Percentiles rank a stretch among this genome's conserved stretches.
Conservation (phyloP, 2,329 filamentous ascomycete genomes). For the Phialophora chinensis region DNA sequence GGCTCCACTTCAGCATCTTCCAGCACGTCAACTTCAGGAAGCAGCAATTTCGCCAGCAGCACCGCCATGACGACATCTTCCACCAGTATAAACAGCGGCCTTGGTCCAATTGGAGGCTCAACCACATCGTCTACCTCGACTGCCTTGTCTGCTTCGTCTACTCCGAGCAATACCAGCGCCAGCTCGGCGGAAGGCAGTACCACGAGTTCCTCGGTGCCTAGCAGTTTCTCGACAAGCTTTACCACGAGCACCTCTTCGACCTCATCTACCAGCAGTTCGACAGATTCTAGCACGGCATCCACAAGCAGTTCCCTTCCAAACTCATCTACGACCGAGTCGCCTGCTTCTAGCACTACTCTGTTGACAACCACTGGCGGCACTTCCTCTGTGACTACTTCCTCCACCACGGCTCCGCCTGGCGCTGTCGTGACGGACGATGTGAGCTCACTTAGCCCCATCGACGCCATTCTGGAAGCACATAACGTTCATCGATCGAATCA, state of each 20-base stretch:
- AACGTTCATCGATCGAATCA: conserved; percentile 87
- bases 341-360: conserved; percentile 4
- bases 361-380: conserved; percentile 11
- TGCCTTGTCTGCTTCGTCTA: neutral
- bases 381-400: conserved; percentile 4
- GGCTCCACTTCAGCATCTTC: neutral
- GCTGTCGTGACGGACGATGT: conserved; percentile 45
- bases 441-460: conserved; percentile 36
- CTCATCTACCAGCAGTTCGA: conserved; percentile 7
- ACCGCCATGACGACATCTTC: neutral
- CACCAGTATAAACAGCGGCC: neutral
- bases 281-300: neutral
- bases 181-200: neutral
- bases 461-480: conserved; percentile 68
- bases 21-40: neutral
- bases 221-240: conserved; percentile 2
- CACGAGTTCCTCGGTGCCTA: neutral
- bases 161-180: neutral
- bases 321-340: conserved; percentile 5
- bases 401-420: conserved; percentile 46
- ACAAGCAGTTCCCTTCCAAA: neutral
- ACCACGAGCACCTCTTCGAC: neutral
- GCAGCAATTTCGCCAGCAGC: neutral
- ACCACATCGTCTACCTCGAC: conserved; percentile 1
- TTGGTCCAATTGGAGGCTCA: conserved; percentile 13